Base-by-base conservation (phyloP, 2,329 filamentous ascomycete species). In the Hymenoscyphus linearis region DNA sequence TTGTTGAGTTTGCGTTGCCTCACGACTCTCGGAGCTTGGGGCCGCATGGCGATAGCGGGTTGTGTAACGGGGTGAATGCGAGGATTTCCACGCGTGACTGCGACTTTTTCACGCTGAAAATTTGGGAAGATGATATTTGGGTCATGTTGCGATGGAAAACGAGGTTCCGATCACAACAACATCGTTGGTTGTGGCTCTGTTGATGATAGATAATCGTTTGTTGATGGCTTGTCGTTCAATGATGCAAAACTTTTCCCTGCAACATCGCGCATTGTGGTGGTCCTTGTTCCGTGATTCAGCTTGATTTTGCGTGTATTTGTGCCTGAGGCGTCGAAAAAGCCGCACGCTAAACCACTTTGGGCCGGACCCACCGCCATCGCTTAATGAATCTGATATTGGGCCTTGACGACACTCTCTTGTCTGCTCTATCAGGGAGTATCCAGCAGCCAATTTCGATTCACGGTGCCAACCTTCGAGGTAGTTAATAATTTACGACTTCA, bases 1-100 rank as follows among this genome's bases (percentile, higher is more conserved):
- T 67, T 68, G 53, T 63, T 64, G 37, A 73, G 85, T 82, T 98
- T 98, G 80, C 91, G 64, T 52, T 66, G 62, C 52, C 69, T 59
- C 56, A 65, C 77, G 69, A 71, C 74, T 71, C 74, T 76, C 74
- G 62, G 59, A 25, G 60, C 63, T 58, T 64, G 60, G 52, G 67
- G 57, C 31, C 64, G 62, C 67, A 65, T 66, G 14, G 27, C 64
- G 66, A 60, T 59, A 60, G 62, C 52, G 60, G 50, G 52, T 59
- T 53, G 57, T 64, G 63, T 52, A 60, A 61, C 60, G 53, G 60
- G 44, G 59, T 31, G 22, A 59, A 52, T 35, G 62, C 53, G 53
- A 54, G 53, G 61, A 62, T 63, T 64, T 68, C 60, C 53, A 63
- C 64, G 64, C 63, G 62, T 60, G 62, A 66, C 62, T 57, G 66